A percentile compares a stretch with the other conserved stretches of the same genome.
These are phyloP conservation scores for Alternaria brassicae DNA, from an alignment of 2,329 filamentous ascomycete genomes.

Conservation along the genomic window DNA sequence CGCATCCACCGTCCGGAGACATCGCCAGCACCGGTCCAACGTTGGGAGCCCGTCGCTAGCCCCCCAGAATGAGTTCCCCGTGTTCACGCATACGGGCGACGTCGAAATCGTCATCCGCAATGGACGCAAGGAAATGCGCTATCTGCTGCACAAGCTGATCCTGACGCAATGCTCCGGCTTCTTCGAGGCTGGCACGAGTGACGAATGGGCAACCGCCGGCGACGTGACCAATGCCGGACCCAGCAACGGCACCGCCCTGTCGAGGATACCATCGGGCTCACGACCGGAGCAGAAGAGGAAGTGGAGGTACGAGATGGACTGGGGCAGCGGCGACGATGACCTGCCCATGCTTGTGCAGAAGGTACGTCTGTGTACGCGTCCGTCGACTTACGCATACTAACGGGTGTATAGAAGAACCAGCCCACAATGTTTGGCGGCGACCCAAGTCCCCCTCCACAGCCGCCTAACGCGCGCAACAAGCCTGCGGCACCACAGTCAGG, in stretches of 20 bases:
- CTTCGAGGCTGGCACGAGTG: slow-evolving; percentile 85
- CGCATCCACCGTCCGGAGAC: slow-evolving; percentile 63
- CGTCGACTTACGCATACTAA: slow-evolving; percentile 16
- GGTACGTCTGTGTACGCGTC: slow-evolving; percentile 53
- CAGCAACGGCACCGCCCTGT: slow-evolving; percentile 44
- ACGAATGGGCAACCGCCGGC: slow-evolving; percentile 70
- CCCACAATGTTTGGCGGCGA: slow-evolving; percentile 66
- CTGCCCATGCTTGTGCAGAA: slow-evolving; percentile 88
- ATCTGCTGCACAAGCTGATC: slow-evolving; percentile 86
- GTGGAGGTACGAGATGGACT: slow-evolving; percentile 90
- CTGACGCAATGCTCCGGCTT: slow-evolving; percentile 90
- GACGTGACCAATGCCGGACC: slow-evolving; percentile 33
- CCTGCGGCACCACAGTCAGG: slow-evolving; percentile 67
- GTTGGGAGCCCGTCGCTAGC: slow-evolving; percentile 71
- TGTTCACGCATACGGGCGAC: slow-evolving; percentile 89
- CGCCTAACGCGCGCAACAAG: slow-evolving; percentile 67
- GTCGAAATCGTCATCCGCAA: slow-evolving; percentile 83
- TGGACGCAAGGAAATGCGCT: slow-evolving; percentile 77
- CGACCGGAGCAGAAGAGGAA: slow-evolving; percentile 60
- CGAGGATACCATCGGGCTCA: slow-evolving; percentile 51
- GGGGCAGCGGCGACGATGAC: slow-evolving; percentile 71
- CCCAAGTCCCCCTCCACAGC: slow-evolving; percentile 49
- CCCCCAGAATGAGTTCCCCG: slow-evolving; percentile 88
- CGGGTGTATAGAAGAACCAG: slow-evolving; percentile 31
- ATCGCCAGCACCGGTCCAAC: slow-evolving; percentile 82